These are phyloP conservation scores for Beta vulgaris DNA, from an alignment of 148 eudicot species.

Conservation along the genomic window DNA sequence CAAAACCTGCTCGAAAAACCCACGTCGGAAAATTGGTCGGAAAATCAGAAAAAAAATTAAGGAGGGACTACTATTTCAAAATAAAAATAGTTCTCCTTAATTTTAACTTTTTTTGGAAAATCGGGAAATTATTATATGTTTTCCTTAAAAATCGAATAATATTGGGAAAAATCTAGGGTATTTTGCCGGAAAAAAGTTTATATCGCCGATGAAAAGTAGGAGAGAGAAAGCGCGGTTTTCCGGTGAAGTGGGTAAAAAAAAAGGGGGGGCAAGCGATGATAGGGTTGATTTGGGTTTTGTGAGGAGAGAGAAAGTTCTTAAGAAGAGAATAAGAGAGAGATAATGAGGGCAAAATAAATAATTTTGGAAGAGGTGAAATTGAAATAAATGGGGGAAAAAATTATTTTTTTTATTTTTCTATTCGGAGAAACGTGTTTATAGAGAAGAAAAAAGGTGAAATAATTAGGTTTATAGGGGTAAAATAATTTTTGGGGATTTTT, in stretches of 20 bases:
- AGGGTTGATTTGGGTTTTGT: conserved; percentile 46
- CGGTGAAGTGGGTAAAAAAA: conserved; percentile 17
- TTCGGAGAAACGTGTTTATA: conserved; percentile 2
- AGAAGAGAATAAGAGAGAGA: conserved; percentile 13
- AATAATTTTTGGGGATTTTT: too few relatives aligned
- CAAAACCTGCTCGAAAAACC: conserved; percentile 7
- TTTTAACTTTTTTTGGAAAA: neutral
- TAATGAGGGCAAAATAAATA: neutral
- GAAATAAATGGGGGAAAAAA: neutral
- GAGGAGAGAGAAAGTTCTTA: conserved; percentile 19
- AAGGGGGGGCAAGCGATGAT: conserved; percentile 25
- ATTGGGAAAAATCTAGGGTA: neutral
- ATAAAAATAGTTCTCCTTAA: neutral
- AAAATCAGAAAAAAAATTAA: conserved; percentile 3
- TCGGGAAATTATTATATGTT: neutral
- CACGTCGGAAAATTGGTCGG: conserved; percentile 29
- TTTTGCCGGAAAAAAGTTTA: conserved; percentile 28
- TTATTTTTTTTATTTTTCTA: conserved; percentile 6
- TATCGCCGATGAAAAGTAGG: conserved; percentile 12
- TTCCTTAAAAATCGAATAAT: neutral
- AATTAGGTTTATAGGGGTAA: too few relatives aligned
- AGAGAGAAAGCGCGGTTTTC: conserved; percentile 16
- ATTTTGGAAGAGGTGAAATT: conserved; percentile 14
- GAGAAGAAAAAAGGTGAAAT: neutral
- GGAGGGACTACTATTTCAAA: conserved; percentile 3